These are phyloP conservation scores for Sesbania bispinosa DNA, from an alignment of 306 rosid genomes.

Conservation along the genomic window DNA sequence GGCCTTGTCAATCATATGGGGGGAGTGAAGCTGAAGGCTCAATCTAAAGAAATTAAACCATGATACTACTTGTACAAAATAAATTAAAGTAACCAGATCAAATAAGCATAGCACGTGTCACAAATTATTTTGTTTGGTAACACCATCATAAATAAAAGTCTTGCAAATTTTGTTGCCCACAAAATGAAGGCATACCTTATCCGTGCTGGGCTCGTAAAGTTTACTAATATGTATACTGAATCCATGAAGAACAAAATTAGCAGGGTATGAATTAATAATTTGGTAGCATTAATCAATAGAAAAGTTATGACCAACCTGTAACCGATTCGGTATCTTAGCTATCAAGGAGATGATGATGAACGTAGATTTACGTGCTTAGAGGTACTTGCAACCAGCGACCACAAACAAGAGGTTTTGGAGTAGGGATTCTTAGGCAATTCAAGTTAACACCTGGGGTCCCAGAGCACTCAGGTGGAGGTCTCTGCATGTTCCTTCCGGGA, in stretches of 20 bases:
- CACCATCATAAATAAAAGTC: background rate
- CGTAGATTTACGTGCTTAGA: too few relatives aligned
- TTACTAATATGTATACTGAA: too few relatives aligned
- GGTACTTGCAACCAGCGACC: conserved; percentile 25
- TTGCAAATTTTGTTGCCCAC: background rate
- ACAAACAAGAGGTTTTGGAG: conserved; percentile 65
- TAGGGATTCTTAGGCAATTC: conserved; percentile 75
- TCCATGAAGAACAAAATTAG: conserved; percentile 27
- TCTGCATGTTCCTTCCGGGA: conserved; percentile 79
- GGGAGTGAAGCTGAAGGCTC: background rate
- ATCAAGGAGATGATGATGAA: too few relatives aligned
- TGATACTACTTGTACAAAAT: background rate
- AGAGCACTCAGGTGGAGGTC: conserved; percentile 80
- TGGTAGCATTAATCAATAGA: conserved; percentile 24
- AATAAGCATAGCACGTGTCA: conserved; percentile 32
- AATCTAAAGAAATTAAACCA: conserved; percentile 7
- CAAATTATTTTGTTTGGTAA: too few relatives aligned
- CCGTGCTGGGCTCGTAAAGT: conserved; percentile 11
- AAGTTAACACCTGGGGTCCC: conserved; percentile 67
- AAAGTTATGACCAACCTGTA: too few relatives aligned
- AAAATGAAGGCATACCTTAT: conserved; percentile 13
- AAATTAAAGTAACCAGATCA: background rate
- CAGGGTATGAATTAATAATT: conserved; percentile 12
- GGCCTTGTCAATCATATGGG: background rate
- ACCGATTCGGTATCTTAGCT: too few relatives aligned